Evolutionary conservation across 2,329 filamentous ascomycete species (phyloP), one percentile per base, ranked within the genome.

Genomic region (Botrytis porri): DNA sequence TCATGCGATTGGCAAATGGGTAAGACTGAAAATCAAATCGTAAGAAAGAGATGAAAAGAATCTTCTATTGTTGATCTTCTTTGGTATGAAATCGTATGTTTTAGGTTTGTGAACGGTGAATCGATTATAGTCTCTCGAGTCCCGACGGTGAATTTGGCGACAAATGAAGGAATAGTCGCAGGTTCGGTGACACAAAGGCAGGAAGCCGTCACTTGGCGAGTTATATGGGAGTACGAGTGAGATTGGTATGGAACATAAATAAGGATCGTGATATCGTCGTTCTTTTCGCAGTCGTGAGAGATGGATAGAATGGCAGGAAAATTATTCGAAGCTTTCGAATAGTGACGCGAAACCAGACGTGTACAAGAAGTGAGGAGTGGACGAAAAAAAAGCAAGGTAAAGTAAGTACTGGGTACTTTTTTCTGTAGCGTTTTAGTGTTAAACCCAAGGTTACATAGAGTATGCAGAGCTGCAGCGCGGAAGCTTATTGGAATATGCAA

Each of bases 181-280:
- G 22, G 25, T 45, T 48, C n/a, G 61, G 48, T 72, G 48, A 63
- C 29, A 66, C 70, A 67, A 51, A 72, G n/a, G 66, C 35, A 70
- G 72, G 71, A 67, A 69, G 66, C 74, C 72, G 72, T 74, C 67
- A 69, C 75, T 73, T 74, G 67, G 69, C 29, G 66, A 74, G 35
- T 54, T 69, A 59, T 57, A 71, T 43, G 70, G 70, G 60, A 65
- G 61, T 62, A 72, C 70, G 45, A 67, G 51, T 60, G 70, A 72
- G 70, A 72, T 72, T 72, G 70, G 25, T 54, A 72, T 39, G 62
- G 51, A 72, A 67, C 70, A 67, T 48, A 29, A 67, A 45, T 43
- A 59, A 67, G 51, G 70, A 59, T 43, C 39, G 62, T 67, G 70
- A 67, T 66, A 72, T 67, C 32, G 39, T 70, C 22, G 51, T 37